These are phyloP conservation scores for Stachybotrys chartarum DNA, from an alignment of 2,329 filamentous ascomycete species.

Conservation along the genomic window DNA sequence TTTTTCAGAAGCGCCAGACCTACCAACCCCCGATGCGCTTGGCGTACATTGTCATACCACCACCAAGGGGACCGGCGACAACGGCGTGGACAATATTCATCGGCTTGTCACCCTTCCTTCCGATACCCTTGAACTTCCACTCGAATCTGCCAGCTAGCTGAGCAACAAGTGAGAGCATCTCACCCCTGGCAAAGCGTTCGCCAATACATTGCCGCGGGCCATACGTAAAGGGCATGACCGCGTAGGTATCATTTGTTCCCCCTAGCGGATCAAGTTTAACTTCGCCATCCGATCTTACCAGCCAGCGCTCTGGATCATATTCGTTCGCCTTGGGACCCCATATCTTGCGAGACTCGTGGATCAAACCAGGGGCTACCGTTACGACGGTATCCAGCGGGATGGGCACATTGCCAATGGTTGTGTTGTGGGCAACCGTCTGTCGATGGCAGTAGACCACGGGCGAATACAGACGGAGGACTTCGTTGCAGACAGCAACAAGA, in stretches of 20 bases:
- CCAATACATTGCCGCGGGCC: not conserved
- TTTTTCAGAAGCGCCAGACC: not conserved
- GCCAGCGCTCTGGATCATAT: constrained; percentile 5
- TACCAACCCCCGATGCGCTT: constrained; percentile 4
- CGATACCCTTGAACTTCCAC: constrained; percentile 9
- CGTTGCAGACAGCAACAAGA: constrained; percentile 5
- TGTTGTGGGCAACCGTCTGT: not conserved
- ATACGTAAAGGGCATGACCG: constrained; percentile 1
- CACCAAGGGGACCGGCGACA: constrained; percentile 6
- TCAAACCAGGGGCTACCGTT: not conserved
- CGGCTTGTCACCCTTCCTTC: constrained; percentile 4
- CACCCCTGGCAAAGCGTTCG: not conserved
- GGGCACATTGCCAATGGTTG: not conserved
- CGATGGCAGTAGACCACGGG: constrained; percentile 2
- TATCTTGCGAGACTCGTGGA: constrained; percentile 1
- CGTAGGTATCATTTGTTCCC: constrained; percentile 6
- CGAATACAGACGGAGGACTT: constrained; percentile 6
- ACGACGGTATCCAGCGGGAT: constrained; percentile 1
- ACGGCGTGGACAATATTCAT: constrained; percentile 6
- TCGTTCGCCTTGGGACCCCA: constrained; percentile 1
- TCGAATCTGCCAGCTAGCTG: constrained; percentile 4
- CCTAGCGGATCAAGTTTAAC: constrained; percentile 7
- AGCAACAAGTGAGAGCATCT: constrained; percentile 1
- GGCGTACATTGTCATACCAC: constrained; percentile 7
- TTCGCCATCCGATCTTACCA: constrained; percentile 3